Evolutionary conservation across 1,139 yeast species (phyloP).

Genomic region (Pneumocystis carinii): DNA sequence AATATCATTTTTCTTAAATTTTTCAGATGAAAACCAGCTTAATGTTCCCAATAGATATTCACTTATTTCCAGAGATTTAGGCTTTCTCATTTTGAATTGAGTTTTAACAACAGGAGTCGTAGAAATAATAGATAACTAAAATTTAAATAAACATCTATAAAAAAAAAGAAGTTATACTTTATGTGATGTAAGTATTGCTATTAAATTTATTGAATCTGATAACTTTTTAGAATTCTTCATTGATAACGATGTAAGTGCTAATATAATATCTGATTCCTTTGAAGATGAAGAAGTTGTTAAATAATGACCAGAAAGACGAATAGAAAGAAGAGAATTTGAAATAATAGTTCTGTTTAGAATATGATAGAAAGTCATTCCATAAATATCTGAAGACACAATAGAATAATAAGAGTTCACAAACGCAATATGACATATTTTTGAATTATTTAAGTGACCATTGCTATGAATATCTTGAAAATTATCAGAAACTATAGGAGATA

Average conservation of each 20-base stretch:
- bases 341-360: conserved; percentile 42
- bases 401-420: conserved; percentile 46
- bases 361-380: conserved; percentile 49
- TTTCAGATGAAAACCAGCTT: not conserved
- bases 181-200: conserved; percentile 46
- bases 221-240: conserved; percentile 37
- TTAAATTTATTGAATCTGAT: conserved; percentile 42
- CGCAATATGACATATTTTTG: conserved; percentile 34
- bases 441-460: conserved; percentile 41
- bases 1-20: not conserved
- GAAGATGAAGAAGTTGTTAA: not conserved
- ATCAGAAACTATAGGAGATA: conserved; percentile 24
- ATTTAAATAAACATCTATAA: not conserved
- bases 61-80: conserved; percentile 22
- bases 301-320: conserved; percentile 37
- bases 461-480: conserved; percentile 22
- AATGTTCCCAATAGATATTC: not conserved
- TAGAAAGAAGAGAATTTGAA: conserved; percentile 36
- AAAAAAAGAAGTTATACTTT: conserved; percentile 7
- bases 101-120: conserved; percentile 38
- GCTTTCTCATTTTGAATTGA: conserved; percentile 39
- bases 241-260: conserved; percentile 37
- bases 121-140: conserved; percentile 37
- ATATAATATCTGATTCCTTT: conserved; percentile 13
- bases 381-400: conserved; percentile 42